phyloP scores from a whole-genome alignment of 306 rosid species.

The Sesbania bispinosa region DNA sequence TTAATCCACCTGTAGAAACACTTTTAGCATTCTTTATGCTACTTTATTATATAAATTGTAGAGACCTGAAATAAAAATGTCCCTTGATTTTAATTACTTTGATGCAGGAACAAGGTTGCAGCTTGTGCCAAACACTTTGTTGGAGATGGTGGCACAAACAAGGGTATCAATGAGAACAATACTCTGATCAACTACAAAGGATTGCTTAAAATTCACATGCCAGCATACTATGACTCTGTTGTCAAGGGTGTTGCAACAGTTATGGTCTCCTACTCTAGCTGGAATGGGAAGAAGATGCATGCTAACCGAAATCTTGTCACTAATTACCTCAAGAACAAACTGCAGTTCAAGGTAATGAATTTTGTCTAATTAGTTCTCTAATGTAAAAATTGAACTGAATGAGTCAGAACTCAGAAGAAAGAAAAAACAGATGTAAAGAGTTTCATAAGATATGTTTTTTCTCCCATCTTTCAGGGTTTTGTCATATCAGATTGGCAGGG shows the following conservation, averaged over 20 bases:
- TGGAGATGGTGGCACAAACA: slow-evolving; percentile 93
- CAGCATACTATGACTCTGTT: slow-evolving; percentile 39
- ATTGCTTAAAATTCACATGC: slow-evolving; percentile 46
- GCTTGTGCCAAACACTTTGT: slow-evolving; percentile 96
- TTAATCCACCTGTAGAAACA: background rate
- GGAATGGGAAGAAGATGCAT: slow-evolving; percentile 46
- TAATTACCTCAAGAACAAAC: slow-evolving; percentile 36
- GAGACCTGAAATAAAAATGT: slow-evolving; percentile 15
- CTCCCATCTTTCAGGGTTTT: slow-evolving; percentile 34
- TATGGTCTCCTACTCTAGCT: slow-evolving; percentile 46
- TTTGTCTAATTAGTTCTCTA: background rate
- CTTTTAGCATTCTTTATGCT: background rate
- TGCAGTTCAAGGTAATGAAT: slow-evolving; percentile 35
- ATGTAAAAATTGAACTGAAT: background rate
- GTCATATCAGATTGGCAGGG: slow-evolving; percentile 49
- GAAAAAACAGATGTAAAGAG: background rate
- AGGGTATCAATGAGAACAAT: slow-evolving; percentile 87
- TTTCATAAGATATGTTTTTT: background rate
- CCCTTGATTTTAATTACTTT: slow-evolving; percentile 7
- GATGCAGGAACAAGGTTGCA: slow-evolving; percentile 72
- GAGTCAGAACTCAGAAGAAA: background rate
- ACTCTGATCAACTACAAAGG: slow-evolving; percentile 58
- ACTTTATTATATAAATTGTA: background rate
- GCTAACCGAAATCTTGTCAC: slow-evolving; percentile 36
- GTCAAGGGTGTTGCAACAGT: slow-evolving; percentile 43